Evolutionary conservation across 1,139 yeast species (phyloP), one percentile per base, ranked within the genome.

Genomic region (Saccharomycopsis hybrid): DNA sequence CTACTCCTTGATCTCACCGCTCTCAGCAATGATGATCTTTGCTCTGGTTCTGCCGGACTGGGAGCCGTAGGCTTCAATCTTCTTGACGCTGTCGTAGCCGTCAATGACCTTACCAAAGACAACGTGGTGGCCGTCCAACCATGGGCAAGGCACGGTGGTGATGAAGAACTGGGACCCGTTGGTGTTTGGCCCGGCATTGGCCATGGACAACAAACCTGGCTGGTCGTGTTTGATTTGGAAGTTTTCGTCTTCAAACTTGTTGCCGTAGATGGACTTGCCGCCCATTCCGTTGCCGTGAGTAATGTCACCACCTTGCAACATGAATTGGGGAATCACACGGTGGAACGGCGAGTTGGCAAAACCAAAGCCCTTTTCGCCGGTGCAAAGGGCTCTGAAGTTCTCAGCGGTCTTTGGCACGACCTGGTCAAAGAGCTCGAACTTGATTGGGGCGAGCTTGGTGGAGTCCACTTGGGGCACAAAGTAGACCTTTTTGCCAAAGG

Each of bases 271-370:
- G 62, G 97, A 88, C 78, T 89, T 89, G 72, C 98, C 98, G 72
- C 97, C 98, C 63, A 95, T 86, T 72, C 98, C 97, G 75, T 85
- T 83, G 68, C 87, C 86, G 68, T 80, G 76, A 72, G 92, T 89
- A 82, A 89, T 87, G 73, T 89, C 97, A 82, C 98, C 98, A 74
- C 97, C 97, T 77, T 92, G 98, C 70, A 90, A 78, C 98, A 92
- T 92, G 81, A 92, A 92, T 66, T 86, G 83, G 62, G 97, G 97
- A 65, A 92, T 92, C 62, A 92, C 96, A 76, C 98, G 83, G 90
- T 92, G 98, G 96, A 92, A 92, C 62, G 82, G 73, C 53, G 97
- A 89, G 63, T 79, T 81, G 66, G 85, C 82, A 82, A 84, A 90
- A 64, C 97, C 97, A 69, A 77, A 90, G 57, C 97, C 97, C 78